Conservation (phyloP, 148 eudicot species). For the Rhododendron ferrugineum region DNA sequence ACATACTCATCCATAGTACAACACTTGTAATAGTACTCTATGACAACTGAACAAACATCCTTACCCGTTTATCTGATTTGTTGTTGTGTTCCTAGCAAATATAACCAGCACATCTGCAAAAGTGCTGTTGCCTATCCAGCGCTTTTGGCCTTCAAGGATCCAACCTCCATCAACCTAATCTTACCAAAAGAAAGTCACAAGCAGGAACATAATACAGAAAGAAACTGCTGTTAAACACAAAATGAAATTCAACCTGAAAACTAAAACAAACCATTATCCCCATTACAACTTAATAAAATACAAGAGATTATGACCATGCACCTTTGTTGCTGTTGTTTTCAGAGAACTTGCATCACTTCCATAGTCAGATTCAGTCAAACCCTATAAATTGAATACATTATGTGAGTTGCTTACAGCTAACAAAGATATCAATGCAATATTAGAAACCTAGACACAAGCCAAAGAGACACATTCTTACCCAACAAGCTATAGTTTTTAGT, state of each 20-base stretch:
- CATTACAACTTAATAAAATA: not conserved
- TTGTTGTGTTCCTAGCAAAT: conserved; percentile 69
- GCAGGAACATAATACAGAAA: not conserved
- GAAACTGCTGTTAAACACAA: not conserved
- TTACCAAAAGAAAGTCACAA: conserved; percentile 6
- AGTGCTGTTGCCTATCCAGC: conserved; percentile 97
- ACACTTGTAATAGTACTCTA: not conserved
- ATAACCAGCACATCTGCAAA: conserved; percentile 85
- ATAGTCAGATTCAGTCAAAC: conserved; percentile 88
- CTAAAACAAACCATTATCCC: not conserved
- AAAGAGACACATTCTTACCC: conserved; percentile 45
- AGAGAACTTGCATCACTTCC: conserved; percentile 97
- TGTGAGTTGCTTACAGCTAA: not conserved
- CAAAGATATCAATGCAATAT: not conserved
- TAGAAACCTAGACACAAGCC: not conserved
- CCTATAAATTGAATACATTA: conserved; percentile 31
- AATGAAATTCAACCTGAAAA: not conserved
- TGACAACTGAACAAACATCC: conserved; percentile 7
- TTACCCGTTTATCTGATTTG: conserved; percentile 89
- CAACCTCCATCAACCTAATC: conserved; percentile 91
- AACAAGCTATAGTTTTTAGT: conserved; percentile 65
- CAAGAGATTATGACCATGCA: conserved; percentile 15
- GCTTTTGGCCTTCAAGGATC: conserved; percentile 94
- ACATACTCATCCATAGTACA: not conserved
- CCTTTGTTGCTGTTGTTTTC: conserved; percentile 87